These are phyloP conservation scores for Cladosporium austrohemisphaericum DNA, from an alignment of 2,329 filamentous ascomycete species.

Conservation along the genomic window DNA sequence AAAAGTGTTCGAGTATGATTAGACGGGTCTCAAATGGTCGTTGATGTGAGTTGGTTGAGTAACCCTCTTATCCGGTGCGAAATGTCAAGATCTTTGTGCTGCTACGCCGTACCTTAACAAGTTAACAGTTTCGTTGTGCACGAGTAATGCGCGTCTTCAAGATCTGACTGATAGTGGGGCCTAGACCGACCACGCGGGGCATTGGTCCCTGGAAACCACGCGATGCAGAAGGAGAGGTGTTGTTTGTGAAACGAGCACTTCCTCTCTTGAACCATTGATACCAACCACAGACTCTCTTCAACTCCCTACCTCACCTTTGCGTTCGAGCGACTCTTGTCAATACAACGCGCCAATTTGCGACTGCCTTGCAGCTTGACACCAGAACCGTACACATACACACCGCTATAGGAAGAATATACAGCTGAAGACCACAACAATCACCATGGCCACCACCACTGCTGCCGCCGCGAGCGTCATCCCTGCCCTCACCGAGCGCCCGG, in stretches of 20 bases:
- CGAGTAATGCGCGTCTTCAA: no score
- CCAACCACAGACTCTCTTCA: not conserved
- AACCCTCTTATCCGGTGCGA: no score
- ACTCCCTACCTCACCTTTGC: not conserved
- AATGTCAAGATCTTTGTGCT: no score
- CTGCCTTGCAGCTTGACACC: no score
- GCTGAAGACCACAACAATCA: slow-evolving; percentile 11
- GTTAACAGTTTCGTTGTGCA: no score
- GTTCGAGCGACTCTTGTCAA: not conserved
- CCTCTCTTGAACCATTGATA: no score
- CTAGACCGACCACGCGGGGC: slow-evolving; percentile 1
- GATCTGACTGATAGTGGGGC: slow-evolving; percentile 1
- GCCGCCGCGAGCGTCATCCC: slow-evolving; percentile 55
- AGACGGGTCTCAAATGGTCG: no score
- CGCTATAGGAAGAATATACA: not conserved
- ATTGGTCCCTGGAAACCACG: not conserved
- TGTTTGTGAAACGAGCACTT: slow-evolving; percentile 4
- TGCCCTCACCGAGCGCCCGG: slow-evolving; percentile 73
- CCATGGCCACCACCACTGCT: slow-evolving; percentile 35
- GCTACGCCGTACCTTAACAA: no score
- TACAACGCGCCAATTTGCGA: no score
- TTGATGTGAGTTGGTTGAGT: no score
- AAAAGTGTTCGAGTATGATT: slow-evolving; percentile 4
- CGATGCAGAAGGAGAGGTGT: slow-evolving; percentile 12
- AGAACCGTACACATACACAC: not conserved